phyloP scores from a whole-genome alignment of 208 protist genomes.

The Ichthyophonus hoferi region DNA sequence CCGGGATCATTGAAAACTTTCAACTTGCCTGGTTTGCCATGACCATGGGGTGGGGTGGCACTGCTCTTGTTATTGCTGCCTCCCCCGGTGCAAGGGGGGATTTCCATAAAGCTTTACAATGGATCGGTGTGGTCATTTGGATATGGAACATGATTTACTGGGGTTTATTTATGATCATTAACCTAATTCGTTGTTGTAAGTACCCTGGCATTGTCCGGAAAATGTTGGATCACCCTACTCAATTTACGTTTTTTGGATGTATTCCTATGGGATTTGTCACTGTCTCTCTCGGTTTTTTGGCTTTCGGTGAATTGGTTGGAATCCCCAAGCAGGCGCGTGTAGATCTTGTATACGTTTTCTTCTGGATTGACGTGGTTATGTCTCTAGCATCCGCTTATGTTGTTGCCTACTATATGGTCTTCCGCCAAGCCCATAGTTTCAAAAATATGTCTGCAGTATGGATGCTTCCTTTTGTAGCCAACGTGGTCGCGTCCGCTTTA shows the following conservation, averaged over 20 bases:
- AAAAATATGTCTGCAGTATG: background rate
- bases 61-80: background rate
- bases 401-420: background rate
- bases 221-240: background rate
- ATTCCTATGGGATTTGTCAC: background rate
- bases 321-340: background rate
- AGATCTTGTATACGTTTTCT: background rate
- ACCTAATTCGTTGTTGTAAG: background rate
- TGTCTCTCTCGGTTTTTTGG: background rate
- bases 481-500: background rate
- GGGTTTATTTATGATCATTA: background rate
- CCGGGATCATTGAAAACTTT: background rate
- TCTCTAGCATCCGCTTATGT: background rate
- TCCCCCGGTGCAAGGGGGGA: background rate
- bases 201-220: background rate
- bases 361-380: background rate
- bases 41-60: constrained; percentile 26
- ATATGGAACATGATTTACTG: background rate
- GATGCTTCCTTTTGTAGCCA: constrained; percentile 8
- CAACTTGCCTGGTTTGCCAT: constrained; percentile 8
- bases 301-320: background rate
- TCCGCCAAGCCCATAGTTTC: background rate
- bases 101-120: background rate
- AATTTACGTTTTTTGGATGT: background rate
- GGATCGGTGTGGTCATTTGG: background rate